Evolutionary conservation across 352 stramenopile species (phyloP).

Genomic region (Globisporangium acanthophoron): DNA sequence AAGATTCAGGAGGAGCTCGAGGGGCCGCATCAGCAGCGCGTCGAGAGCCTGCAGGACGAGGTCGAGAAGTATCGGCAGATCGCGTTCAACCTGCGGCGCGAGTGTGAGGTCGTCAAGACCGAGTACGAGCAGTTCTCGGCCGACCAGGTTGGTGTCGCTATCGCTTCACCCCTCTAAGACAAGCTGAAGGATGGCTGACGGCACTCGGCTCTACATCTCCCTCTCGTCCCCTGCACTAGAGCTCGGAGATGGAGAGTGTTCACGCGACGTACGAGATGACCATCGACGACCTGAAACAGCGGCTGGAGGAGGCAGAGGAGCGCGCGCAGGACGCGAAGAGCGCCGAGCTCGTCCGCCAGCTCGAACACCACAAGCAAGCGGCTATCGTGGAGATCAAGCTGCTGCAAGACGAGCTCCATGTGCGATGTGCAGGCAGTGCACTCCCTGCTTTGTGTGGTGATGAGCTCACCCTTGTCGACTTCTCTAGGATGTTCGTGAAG

Average conservation of each 20-base stretch:
- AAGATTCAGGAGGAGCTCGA: conserved; percentile 84
- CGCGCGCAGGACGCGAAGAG: conserved; percentile 25
- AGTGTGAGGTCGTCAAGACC: conserved; percentile 77
- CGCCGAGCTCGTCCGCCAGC: conserved; percentile 34
- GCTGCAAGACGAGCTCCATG: conserved; percentile 54
- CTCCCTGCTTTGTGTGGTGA: background rate
- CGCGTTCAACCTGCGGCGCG: conserved; percentile 58
- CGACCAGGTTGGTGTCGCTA: conserved; percentile 35
- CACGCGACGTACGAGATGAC: conserved; percentile 66
- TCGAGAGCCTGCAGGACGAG: conserved; percentile 56
- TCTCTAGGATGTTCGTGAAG: conserved; percentile 44
- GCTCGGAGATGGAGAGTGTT: conserved; percentile 56
- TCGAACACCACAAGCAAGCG: conserved; percentile 50
- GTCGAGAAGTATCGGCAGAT: conserved; percentile 67
- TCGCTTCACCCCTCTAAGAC: no score
- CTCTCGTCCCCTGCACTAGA: conserved; percentile 24
- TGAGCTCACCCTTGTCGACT: background rate
- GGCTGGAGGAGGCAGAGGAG: conserved; percentile 44
- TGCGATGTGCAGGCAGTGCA: conserved; percentile 9
- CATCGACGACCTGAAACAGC: conserved; percentile 46
- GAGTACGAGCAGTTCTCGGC: conserved; percentile 83
- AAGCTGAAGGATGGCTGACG: background rate
- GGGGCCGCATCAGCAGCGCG: conserved; percentile 59
- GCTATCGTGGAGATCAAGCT: conserved; percentile 58
- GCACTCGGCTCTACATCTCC: background rate